Evolutionary conservation across 768 basidiomycete species (phyloP).

Genomic region (Suillus alpinus): DNA sequence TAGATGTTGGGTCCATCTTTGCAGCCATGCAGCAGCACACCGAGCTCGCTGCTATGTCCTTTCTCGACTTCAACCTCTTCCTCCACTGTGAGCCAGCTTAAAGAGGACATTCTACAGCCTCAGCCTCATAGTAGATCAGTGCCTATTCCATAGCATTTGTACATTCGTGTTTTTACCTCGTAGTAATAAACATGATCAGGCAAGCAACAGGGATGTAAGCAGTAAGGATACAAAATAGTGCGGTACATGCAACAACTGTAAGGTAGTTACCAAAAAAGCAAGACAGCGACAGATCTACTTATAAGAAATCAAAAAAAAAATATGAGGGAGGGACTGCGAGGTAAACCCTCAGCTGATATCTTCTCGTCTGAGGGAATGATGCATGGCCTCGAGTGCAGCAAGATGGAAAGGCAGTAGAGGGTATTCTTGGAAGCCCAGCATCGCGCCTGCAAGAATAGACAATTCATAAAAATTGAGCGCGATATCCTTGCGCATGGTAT

Average conservation of each 20-base stretch:
- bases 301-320: too few species aligned
- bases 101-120: too few species aligned
- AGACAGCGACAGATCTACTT: conserved; percentile 4
- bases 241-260: conserved; percentile 16
- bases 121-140: conserved; percentile 51
- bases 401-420: conserved; percentile 70
- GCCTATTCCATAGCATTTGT: conserved; percentile 15
- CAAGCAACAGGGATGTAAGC: conserved; percentile 19
- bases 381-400: conserved; percentile 67
- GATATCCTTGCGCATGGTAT: conserved; percentile 49
- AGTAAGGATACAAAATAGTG: conserved; percentile 27
- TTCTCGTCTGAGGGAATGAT: conserved; percentile 34
- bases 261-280: conserved; percentile 9
- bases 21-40: too few species aligned
- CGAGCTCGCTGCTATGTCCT: too few species aligned
- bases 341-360: conserved; percentile 16
- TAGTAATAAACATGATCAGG: background rate
- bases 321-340: too few species aligned
- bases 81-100: too few species aligned
- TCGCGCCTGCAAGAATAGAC: conserved; percentile 40
- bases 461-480: conserved; percentile 70
- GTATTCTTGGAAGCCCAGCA: conserved; percentile 41
- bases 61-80: too few species aligned
- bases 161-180: background rate
- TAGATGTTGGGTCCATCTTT: too few species aligned